Evolutionary conservation across 2,329 filamentous ascomycete species (phyloP).

Genomic region (Talaromyces atroroseus): DNA sequence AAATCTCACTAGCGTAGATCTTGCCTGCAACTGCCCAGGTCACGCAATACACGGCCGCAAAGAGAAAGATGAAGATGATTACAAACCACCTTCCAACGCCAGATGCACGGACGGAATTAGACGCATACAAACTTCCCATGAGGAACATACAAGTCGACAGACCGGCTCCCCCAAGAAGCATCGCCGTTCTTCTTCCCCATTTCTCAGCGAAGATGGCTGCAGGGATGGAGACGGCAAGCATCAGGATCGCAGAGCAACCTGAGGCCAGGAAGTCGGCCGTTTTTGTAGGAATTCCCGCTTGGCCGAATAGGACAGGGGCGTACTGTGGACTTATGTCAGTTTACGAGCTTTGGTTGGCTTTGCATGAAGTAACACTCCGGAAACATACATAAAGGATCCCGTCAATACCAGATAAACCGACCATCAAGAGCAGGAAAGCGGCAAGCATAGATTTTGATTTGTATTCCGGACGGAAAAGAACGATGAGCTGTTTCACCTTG

Average conservation of each 20-base stretch:
- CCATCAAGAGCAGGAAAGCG: slow-evolving; percentile 54
- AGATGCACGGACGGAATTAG: slow-evolving; percentile 22
- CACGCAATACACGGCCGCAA: slow-evolving; percentile 23
- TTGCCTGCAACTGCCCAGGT: slow-evolving; percentile 52
- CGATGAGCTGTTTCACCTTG: too few species aligned
- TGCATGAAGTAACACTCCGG: not conserved
- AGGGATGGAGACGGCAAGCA: slow-evolving; percentile 52
- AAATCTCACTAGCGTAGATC: slow-evolving; percentile 56
- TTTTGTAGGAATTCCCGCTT: slow-evolving; percentile 52
- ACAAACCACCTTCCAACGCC: slow-evolving; percentile 27
- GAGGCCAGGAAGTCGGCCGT: slow-evolving; percentile 56
- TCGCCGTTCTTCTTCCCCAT: slow-evolving; percentile 52
- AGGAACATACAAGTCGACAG: slow-evolving; percentile 37
- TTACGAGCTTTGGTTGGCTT: too few species aligned
- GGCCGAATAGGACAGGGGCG: slow-evolving; percentile 54
- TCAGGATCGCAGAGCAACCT: slow-evolving; percentile 55
- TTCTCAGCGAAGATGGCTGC: slow-evolving; percentile 53
- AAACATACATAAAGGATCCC: slow-evolving; percentile 42
- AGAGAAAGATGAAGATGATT: slow-evolving; percentile 25
- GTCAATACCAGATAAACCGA: slow-evolving; percentile 58
- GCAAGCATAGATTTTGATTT: slow-evolving; percentile 45
- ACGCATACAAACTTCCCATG: slow-evolving; percentile 29
- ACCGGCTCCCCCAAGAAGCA: slow-evolving; percentile 49
- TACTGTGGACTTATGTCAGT: slow-evolving; percentile 39
- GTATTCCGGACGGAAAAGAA: not conserved